Conservation (phyloP, 495 filamentous ascomycete genomes). For the Aspergillus kassunensis region DNA sequence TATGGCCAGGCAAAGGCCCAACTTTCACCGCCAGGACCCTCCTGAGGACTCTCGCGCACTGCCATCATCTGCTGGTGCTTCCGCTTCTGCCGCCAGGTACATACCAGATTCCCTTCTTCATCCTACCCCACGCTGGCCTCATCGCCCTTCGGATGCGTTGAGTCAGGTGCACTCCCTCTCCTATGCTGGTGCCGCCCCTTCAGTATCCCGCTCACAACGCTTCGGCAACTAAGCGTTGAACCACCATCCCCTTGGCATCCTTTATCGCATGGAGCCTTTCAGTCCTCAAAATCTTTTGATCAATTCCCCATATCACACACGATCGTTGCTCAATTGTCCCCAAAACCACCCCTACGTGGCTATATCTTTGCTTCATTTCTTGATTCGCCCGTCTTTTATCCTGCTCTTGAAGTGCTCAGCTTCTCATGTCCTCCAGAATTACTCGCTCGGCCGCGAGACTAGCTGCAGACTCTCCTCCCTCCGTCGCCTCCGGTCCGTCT, state of each 20-base stretch:
- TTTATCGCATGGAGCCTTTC: background rate
- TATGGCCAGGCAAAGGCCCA: slow-evolving; percentile 51
- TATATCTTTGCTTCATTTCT: background rate
- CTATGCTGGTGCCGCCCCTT: background rate
- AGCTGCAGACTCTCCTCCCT: slow-evolving; percentile 57
- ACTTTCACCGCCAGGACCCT: slow-evolving; percentile 47
- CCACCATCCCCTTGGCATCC: background rate
- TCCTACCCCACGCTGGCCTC: slow-evolving; percentile 3
- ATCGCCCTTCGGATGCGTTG: slow-evolving; percentile 3
- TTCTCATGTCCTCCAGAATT: slow-evolving; percentile 81
- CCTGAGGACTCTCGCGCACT: slow-evolving; percentile 42
- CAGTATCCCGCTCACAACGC: background rate
- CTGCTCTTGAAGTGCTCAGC: slow-evolving; percentile 20
- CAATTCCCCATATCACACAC: too few relatives aligned
- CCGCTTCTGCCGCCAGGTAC: slow-evolving; percentile 47
- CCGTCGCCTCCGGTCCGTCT: slow-evolving; percentile 33
- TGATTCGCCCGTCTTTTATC: background rate
- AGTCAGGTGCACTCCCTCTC: slow-evolving; percentile 4
- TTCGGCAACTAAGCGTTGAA: slow-evolving; percentile 5
- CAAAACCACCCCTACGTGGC: background rate
- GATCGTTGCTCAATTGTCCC: background rate
- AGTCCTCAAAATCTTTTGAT: background rate
- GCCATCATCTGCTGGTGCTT: slow-evolving; percentile 36
- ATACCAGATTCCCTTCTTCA: slow-evolving; percentile 27
- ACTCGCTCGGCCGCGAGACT: slow-evolving; percentile 76